Base-by-base conservation (phyloP, 208 protist genomes). In the Trypanosoma lewisi region DNA sequence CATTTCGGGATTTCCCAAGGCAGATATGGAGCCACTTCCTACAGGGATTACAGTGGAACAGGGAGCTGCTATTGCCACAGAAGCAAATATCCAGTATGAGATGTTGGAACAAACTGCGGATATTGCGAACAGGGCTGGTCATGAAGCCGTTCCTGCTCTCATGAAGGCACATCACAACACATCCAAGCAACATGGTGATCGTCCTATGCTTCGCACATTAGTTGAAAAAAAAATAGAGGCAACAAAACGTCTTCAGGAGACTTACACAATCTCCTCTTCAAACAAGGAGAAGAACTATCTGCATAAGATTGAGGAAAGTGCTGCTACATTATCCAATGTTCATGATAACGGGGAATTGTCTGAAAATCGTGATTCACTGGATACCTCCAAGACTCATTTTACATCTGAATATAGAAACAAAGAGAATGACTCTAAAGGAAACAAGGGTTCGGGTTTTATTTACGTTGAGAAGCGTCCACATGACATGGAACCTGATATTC, bases 1-100 rank as follows among this genome's bases (percentile, higher is more conserved):
- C 7, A 86, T 93, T 53, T 86, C 82, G 11, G 85, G 83, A 16
- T 81, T 95, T 36, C 85, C 85, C 27, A 87, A 83, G 62, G 55
- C 80, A 17, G 79, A 87, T 63, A 87, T 87, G 77, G 78, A 85
- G 39, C 83, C 82, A 4, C 75, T 95, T 28, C 80, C 83, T 31
- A 89, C 80, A 2, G 89, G 89, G 8, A 77, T 95, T 21, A 95
- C 89, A 0, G 83, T 95, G 28, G 85, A 93, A 74, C 89, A 95
- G 50, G 89, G 73, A 36, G 82, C 82, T 21, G 72, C 79, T 37
- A 87, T 95, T 47, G 85, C 82, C 51, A 71, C 81, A 4, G 71
- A 91, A 56, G 85, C 81, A 36, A 81, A 58, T 61, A 84, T 93
- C 37, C 83, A 91, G 68, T 70, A 91, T 59, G 83, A 95, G 58